Percentiles rank a stretch among this genome's conserved stretches.
phyloP scores from a whole-genome alignment of 345 rosid species.

The Sonneratia caseolaris region DNA sequence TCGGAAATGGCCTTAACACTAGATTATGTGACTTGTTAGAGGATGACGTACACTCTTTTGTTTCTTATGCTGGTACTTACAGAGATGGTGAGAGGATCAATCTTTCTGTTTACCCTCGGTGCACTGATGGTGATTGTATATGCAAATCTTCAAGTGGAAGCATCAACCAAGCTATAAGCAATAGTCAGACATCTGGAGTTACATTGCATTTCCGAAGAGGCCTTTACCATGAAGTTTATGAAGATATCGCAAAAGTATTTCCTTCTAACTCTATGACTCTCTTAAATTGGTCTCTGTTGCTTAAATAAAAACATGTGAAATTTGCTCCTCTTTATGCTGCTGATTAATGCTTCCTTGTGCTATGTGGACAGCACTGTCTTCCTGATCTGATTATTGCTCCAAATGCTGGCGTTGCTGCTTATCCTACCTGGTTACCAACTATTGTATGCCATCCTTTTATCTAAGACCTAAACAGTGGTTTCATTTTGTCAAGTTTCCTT shows the following conservation, averaged over 20 bases:
- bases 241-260: conserved; percentile 42
- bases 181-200: conserved; percentile 26
- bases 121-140: conserved; percentile 44
- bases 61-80: conserved; percentile 1
- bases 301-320: not conserved
- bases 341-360: not conserved
- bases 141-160: conserved; percentile 40
- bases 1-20: not conserved
- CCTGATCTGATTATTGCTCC: conserved; percentile 73
- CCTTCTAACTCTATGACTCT: too few species aligned
- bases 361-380: conserved; percentile 40
- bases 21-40: not conserved
- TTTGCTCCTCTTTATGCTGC: not conserved
- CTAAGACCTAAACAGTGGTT: not conserved
- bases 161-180: not conserved
- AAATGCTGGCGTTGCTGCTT: conserved; percentile 86
- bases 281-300: too few species aligned
- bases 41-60: conserved; percentile 6
- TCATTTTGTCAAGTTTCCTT: conserved; percentile 1
- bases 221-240: conserved; percentile 61
- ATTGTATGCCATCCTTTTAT: conserved; percentile 30
- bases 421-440: conserved; percentile 75
- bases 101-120: conserved; percentile 34
- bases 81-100: conserved; percentile 64
- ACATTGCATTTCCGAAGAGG: conserved; percentile 58